Percentiles rank a stretch among this genome's conserved stretches.
Evolutionary conservation across 306 rosid species (phyloP).

Genomic region (Castanospermum australe): DNA sequence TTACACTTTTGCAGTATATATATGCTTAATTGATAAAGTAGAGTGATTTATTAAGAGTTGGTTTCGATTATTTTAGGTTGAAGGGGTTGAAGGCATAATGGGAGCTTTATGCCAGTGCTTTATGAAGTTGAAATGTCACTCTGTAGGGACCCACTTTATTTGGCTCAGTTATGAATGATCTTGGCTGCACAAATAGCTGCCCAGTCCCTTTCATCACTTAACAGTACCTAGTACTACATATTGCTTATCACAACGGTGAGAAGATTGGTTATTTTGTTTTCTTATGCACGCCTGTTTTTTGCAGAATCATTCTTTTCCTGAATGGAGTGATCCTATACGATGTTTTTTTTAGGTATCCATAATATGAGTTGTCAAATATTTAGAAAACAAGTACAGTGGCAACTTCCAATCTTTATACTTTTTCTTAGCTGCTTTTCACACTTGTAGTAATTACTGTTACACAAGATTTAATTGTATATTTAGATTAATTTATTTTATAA

Average conservation of each 20-base stretch:
- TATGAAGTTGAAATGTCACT: slow-evolving; percentile 47
- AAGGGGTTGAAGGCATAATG: slow-evolving; percentile 88
- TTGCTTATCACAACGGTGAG: slow-evolving; percentile 82
- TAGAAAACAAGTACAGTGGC: too few relatives aligned
- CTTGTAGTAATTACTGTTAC: too few relatives aligned
- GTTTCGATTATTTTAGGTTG: slow-evolving; percentile 50
- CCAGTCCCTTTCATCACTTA: slow-evolving; percentile 42
- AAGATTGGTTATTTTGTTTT: slow-evolving; percentile 7
- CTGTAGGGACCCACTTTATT: slow-evolving; percentile 87
- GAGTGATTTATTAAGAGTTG: not conserved
- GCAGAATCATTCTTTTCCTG: not conserved
- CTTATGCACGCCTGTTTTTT: not conserved
- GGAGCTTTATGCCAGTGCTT: slow-evolving; percentile 61
- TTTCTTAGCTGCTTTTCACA: too few relatives aligned
- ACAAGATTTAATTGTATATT: too few relatives aligned
- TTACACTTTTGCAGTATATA: too few relatives aligned
- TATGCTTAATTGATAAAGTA: not conserved
- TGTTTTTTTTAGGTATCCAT: too few relatives aligned
- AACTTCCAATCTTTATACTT: too few relatives aligned
- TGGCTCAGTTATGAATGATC: slow-evolving; percentile 75
- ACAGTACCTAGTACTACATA: slow-evolving; percentile 52
- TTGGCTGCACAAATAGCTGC: slow-evolving; percentile 71
- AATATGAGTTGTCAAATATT: too few relatives aligned
- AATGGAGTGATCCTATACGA: too few relatives aligned
- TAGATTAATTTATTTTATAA: too few relatives aligned